Conservation (phyloP, 768 basidiomycete genomes). For the Hericium erinaceus region DNA sequence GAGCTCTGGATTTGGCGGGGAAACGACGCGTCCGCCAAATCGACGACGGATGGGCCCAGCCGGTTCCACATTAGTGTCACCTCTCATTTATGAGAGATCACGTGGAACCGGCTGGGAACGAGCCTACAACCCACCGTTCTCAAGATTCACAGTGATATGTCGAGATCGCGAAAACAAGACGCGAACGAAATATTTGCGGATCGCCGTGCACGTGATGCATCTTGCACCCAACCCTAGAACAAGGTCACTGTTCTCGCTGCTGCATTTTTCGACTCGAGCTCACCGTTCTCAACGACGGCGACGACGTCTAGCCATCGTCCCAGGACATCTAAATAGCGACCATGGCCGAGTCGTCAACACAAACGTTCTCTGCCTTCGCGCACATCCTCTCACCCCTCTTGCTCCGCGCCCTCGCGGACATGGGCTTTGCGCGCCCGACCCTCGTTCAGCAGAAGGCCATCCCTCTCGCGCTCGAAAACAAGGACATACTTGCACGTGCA, state of each 20-base stretch:
- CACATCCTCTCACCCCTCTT: slow-evolving; percentile 78
- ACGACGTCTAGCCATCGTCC: neutral
- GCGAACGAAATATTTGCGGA: too few species aligned
- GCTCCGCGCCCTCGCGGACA: slow-evolving; percentile 82
- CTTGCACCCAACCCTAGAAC: too few species aligned
- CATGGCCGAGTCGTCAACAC: neutral
- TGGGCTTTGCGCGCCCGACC: slow-evolving; percentile 85
- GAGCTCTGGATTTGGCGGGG: too few species aligned
- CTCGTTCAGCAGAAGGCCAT: slow-evolving; percentile 88
- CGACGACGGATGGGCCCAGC: too few species aligned
- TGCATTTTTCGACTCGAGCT: neutral
- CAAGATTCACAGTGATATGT: too few species aligned
- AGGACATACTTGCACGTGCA: slow-evolving; percentile 88
- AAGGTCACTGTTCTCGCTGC: neutral
- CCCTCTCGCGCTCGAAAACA: slow-evolving; percentile 80
- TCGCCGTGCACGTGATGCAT: too few species aligned
- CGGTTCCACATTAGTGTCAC: too few species aligned
- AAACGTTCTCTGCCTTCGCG: slow-evolving; percentile 45
- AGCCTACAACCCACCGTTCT: too few species aligned
- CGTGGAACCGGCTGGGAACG: too few species aligned
- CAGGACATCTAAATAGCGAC: neutral
- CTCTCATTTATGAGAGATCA: too few species aligned
- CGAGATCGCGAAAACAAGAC: too few species aligned
- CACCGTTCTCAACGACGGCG: neutral
- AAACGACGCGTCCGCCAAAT: too few species aligned